Conservation (phyloP, 148 eudicot genomes). For the Dysphania ambrosioides region DNA sequence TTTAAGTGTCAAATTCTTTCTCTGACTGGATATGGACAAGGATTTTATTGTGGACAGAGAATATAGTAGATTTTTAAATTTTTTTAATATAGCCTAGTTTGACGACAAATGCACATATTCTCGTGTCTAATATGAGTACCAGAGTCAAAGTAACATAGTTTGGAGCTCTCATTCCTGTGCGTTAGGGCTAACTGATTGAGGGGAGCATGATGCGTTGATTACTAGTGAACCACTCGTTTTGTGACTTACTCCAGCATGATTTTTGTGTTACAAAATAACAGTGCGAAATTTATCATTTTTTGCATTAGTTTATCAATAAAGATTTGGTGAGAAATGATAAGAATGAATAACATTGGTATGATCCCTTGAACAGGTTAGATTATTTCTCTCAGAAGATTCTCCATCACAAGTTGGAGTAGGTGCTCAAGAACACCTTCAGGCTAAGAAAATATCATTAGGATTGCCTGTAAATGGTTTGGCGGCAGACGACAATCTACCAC, state of each 20-base stretch:
- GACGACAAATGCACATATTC: too few relatives aligned
- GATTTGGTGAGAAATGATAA: neutral
- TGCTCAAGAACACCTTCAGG: conserved; percentile 74
- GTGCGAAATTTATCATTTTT: neutral
- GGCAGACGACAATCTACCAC: conserved; percentile 65
- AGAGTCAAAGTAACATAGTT: too few relatives aligned
- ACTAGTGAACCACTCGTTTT: neutral
- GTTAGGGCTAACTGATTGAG: neutral
- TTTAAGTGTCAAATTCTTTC: too few relatives aligned
- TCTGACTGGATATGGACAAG: too few relatives aligned
- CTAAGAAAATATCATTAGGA: conserved; percentile 39
- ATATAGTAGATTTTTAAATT: too few relatives aligned
- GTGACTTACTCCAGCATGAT: neutral
- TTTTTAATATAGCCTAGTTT: too few relatives aligned
- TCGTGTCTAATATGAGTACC: too few relatives aligned
- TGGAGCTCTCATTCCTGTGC: neutral
- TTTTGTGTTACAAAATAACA: neutral
- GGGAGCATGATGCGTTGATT: neutral
- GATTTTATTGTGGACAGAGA: too few relatives aligned
- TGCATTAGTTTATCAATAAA: neutral
- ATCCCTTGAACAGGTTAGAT: conserved; percentile 50
- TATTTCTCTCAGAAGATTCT: conserved; percentile 70
- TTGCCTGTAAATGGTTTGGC: conserved; percentile 33
- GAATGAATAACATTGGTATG: conserved; percentile 10
- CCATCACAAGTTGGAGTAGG: conserved; percentile 66